Conservation (phyloP, 164 flowering plant species). For the Annona squamosa region DNA sequence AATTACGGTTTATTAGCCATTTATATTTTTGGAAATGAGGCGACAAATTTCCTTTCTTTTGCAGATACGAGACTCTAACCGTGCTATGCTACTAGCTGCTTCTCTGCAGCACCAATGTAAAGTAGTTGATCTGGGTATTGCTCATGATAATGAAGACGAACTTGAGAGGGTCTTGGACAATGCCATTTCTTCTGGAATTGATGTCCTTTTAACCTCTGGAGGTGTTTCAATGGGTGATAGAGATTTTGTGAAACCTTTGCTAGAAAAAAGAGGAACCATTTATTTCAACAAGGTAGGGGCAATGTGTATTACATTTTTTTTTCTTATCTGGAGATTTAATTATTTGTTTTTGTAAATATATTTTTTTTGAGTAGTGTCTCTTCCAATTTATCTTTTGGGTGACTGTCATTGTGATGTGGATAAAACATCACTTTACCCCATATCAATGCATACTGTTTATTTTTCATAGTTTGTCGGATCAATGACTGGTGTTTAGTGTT, state of each 20-base stretch:
- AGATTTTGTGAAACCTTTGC: slow-evolving; percentile 82
- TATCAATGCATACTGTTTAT: too few species aligned
- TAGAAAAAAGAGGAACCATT: slow-evolving; percentile 59
- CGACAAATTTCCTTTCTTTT: background rate
- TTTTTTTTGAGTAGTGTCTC: background rate
- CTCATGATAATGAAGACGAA: slow-evolving; percentile 63
- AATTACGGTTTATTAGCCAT: background rate
- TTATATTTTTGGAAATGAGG: background rate
- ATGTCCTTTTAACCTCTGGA: slow-evolving; percentile 83
- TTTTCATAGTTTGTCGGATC: too few species aligned
- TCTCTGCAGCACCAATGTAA: slow-evolving; percentile 65
- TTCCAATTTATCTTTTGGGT: background rate
- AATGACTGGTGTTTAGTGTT: too few species aligned
- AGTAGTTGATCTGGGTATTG: slow-evolving; percentile 87
- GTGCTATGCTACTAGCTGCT: slow-evolving; percentile 85
- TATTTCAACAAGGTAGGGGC: slow-evolving; percentile 58
- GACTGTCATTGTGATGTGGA: too few species aligned
- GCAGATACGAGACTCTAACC: slow-evolving; percentile 97
- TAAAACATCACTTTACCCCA: too few species aligned
- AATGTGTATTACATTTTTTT: slow-evolving; percentile 5
- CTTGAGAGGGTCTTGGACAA: slow-evolving; percentile 48
- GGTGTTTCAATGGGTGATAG: slow-evolving; percentile 99
- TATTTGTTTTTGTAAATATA: background rate
- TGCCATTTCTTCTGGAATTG: slow-evolving; percentile 53
- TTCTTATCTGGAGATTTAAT: background rate